Evolutionary conservation across 1,284 basidiomycete species (phyloP), one percentile per base, ranked within the genome.

Genomic region (Melampsora americana): DNA sequence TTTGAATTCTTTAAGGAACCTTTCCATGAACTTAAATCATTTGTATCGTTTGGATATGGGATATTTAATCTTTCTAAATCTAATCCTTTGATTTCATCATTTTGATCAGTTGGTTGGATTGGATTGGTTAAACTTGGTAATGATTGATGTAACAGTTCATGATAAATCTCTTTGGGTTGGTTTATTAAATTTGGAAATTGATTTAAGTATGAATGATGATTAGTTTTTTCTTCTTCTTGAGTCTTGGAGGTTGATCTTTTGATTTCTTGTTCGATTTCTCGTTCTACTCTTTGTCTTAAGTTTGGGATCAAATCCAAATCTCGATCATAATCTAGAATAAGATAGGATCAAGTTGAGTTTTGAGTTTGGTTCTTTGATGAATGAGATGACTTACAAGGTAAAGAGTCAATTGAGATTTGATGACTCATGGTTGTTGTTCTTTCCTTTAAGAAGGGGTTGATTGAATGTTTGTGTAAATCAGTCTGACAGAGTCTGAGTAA

Each of bases 11-110:
- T 85, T 75, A 96, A 83, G 0, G 93, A 90, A 35, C 85, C 85
- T 76, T 88, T 85, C 91, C 95, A 95, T 77, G 90, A 92, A 67
- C 90, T 88, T 65, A 91, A 87, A 9, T 87, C 88, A 0, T 87
- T 90, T 30, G 44, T 61, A 72, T 64, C 60, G 56, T 35, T n/a
- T n/a, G 70, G 70, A 28, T 64, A 65, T 30, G 70, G 70, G 28
- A 72, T 65, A 42, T 64, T 53, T 61, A 72, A 62, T 23, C 70
- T 26, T n/a, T 64, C 61, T 32, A 59, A 46, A 66, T 72, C 70
- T 59, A 72, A 48, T 20, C 70, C 70, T n/a, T 50, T 28, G 32
- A 59, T 48, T 71, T 71, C 59, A 39, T 70, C 60, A 18, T 39
- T 61, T 26, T 59, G 59, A 35, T 71, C 60, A 6, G 69, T n/a